phyloP scores from a whole-genome alignment of 2,329 filamentous ascomycete species.

The Drechslerella dactyloides region DNA sequence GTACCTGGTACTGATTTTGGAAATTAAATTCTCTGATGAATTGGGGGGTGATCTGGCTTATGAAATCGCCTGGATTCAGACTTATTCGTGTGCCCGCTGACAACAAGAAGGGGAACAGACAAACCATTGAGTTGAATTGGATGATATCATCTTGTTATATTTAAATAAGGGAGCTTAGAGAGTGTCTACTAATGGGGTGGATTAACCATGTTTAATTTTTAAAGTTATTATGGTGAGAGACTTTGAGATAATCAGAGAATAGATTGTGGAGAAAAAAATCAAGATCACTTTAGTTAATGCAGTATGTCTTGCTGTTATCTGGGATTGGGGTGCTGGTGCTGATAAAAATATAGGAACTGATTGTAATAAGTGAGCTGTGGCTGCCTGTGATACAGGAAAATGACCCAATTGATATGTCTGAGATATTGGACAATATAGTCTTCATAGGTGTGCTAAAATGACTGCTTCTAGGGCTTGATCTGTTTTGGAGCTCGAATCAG shows the following conservation, averaged over 20 bases:
- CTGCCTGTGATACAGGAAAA: background rate
- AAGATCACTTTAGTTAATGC: background rate
- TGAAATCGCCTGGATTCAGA: too few relatives aligned
- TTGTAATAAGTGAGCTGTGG: background rate
- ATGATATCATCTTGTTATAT: slow-evolving; percentile 6
- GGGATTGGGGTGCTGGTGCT: background rate
- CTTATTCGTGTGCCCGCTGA: background rate
- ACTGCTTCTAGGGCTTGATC: background rate
- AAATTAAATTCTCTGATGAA: too few relatives aligned
- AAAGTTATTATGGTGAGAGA: slow-evolving; percentile 6
- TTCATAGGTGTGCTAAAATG: background rate
- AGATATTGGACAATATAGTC: background rate
- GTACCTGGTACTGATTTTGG: too few relatives aligned
- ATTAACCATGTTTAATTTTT: slow-evolving; percentile 4
- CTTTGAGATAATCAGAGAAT: background rate
- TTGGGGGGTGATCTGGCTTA: too few relatives aligned
- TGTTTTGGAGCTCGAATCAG: background rate
- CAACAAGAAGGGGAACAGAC: slow-evolving; percentile 1
- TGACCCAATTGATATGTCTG: background rate
- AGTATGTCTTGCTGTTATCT: background rate
- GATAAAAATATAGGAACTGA: background rate
- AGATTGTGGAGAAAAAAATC: background rate
- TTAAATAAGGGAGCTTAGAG: background rate
- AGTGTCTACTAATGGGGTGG: background rate
- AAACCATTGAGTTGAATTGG: background rate